These are phyloP conservation scores for Xylaria sp. DNA, from an alignment of 2,329 filamentous ascomycete species.

Conservation along the genomic window DNA sequence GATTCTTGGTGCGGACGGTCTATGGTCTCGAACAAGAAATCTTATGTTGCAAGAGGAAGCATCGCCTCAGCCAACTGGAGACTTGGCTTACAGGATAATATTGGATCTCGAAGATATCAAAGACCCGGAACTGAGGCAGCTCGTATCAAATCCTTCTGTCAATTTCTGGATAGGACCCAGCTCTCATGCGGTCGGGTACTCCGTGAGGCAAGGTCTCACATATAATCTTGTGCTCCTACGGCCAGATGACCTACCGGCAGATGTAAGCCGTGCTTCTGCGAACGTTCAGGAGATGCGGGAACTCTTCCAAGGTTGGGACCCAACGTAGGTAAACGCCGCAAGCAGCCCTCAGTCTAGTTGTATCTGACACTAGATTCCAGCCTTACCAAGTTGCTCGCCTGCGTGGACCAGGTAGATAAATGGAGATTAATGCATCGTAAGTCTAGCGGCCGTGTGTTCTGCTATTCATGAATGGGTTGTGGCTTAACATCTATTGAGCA, in stretches of 20 bases:
- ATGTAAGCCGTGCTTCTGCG: slow-evolving; percentile 37
- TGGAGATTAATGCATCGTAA: slow-evolving; percentile 43
- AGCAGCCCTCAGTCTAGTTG: background rate
- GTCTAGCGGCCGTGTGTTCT: background rate
- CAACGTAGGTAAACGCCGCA: slow-evolving; percentile 32
- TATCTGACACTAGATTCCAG: slow-evolving; percentile 13
- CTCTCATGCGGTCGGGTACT: slow-evolving; percentile 62
- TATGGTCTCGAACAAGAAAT: slow-evolving; percentile 58
- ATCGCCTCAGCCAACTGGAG: slow-evolving; percentile 63
- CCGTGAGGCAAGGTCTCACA: slow-evolving; percentile 55
- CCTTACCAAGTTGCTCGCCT: slow-evolving; percentile 36
- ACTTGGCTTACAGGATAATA: slow-evolving; percentile 66
- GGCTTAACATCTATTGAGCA: no score
- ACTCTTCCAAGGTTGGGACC: slow-evolving; percentile 41
- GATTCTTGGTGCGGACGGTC: slow-evolving; percentile 61
- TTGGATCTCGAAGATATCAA: slow-evolving; percentile 60
- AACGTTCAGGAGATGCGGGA: slow-evolving; percentile 43
- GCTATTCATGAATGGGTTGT: no score
- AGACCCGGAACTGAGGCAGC: slow-evolving; percentile 57
- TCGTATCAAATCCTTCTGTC: slow-evolving; percentile 60
- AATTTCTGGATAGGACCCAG: slow-evolving; percentile 66
- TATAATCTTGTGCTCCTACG: slow-evolving; percentile 61
- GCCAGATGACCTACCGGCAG: slow-evolving; percentile 57
- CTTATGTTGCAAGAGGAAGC: slow-evolving; percentile 57
- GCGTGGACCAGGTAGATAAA: slow-evolving; percentile 40